Percentiles rank a stretch among this genome's conserved stretches.
phyloP scores from a whole-genome alignment of 805 yeast genomes.

The Metschnikowia continentalis region DNA sequence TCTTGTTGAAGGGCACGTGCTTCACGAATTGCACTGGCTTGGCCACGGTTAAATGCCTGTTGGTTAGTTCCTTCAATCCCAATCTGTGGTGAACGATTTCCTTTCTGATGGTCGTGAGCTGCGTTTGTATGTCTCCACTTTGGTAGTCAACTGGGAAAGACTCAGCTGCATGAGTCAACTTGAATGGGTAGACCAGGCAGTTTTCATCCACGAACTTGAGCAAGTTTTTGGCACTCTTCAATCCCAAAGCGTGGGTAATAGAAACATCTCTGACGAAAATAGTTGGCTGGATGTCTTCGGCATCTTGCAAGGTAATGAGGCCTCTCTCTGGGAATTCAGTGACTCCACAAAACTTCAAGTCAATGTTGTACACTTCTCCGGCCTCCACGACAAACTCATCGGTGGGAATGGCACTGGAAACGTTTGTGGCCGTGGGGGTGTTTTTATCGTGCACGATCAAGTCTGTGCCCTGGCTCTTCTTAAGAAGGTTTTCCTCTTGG shows the following conservation, averaged over 20 bases:
- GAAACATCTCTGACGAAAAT: constrained; percentile 83
- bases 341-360: constrained; percentile 74
- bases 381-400: constrained; percentile 66
- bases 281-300: constrained; percentile 67
- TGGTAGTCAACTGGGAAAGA: constrained; percentile 52
- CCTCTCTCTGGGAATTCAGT: constrained; percentile 55
- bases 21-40: constrained; percentile 70
- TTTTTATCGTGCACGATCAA: constrained; percentile 15
- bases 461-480: constrained; percentile 22
- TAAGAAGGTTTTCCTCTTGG: constrained; percentile 60
- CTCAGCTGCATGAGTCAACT: constrained; percentile 65
- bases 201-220: constrained; percentile 66
- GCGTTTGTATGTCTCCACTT: constrained; percentile 31
- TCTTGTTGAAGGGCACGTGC: constrained; percentile 65
- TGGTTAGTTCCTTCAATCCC: constrained; percentile 75
- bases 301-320: constrained; percentile 59
- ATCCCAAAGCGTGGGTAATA: constrained; percentile 69
- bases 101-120: constrained; percentile 40
- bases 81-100: constrained; percentile 63
- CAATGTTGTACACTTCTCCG: constrained; percentile 86
- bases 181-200: constrained; percentile 88
- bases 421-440: constrained; percentile 20
- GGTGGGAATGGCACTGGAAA: constrained; percentile 61
- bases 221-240: constrained; percentile 68
- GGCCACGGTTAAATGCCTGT: constrained; percentile 72